Evolutionary conservation across 441 rosid species (phyloP).

Genomic region (Corymbia calophylla): DNA sequence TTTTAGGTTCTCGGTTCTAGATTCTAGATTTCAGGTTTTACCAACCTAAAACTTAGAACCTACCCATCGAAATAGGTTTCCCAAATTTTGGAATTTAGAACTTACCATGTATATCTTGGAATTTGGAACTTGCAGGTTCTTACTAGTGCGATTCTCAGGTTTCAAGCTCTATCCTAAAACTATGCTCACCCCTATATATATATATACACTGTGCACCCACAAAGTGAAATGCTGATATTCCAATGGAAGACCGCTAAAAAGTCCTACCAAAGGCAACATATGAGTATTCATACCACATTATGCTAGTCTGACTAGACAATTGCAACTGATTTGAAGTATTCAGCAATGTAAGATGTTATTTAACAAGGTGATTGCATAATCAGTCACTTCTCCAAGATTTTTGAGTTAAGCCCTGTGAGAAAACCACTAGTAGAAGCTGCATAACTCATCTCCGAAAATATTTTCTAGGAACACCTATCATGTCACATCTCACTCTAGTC

Average conservation of each 20-base stretch:
- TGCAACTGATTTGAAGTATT: neutral
- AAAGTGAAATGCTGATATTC: neutral
- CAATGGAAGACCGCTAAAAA: neutral
- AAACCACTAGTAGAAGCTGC: neutral
- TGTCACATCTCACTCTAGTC: neutral
- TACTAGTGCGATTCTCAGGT: too few species aligned
- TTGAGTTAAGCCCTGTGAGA: neutral
- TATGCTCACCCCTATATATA: too few species aligned
- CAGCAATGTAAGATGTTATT: neutral
- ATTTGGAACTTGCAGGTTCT: too few species aligned
- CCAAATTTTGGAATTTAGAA: too few species aligned
- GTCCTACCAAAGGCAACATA: neutral
- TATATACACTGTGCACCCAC: neutral
- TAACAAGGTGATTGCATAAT: neutral
- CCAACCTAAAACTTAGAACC: too few species aligned
- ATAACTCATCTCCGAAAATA: neutral
- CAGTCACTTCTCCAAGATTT: neutral
- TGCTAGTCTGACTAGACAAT: neutral
- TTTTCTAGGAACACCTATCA: neutral
- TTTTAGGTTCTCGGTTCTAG: too few species aligned
- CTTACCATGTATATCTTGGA: too few species aligned
- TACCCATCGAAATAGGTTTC: too few species aligned
- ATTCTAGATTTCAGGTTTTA: too few species aligned
- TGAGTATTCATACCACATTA: neutral
- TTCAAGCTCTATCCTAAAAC: too few species aligned